Conservation (phyloP, 768 basidiomycete genomes). For the Psilocybe sp. region DNA sequence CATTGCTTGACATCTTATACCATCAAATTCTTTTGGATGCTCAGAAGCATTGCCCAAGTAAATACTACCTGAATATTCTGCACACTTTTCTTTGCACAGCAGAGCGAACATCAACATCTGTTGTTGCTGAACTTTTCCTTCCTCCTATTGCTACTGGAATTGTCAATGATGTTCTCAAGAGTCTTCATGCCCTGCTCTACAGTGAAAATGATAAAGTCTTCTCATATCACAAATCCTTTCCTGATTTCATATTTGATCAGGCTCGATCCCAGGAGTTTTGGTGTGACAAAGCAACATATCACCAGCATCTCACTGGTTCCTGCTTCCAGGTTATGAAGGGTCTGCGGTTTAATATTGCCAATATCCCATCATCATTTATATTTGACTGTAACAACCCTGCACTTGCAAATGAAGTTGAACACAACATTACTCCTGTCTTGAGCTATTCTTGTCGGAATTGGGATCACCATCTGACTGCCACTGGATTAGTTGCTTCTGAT, state of each 20-base stretch:
- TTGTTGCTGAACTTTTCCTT: constrained; percentile 4
- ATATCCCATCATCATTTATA: constrained; percentile 11
- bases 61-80: constrained; percentile 1
- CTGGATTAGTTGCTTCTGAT: too few relatives aligned
- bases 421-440: constrained; percentile 9
- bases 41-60: background rate
- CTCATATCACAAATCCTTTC: constrained; percentile 12
- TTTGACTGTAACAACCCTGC: constrained; percentile 3
- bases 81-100: constrained; percentile 9
- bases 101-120: constrained; percentile 6
- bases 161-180: background rate
- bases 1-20: constrained; percentile 6
- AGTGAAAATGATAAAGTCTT: constrained; percentile 1
- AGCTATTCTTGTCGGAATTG: constrained; percentile 12
- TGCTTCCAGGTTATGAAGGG: constrained; percentile 11
- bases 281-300: constrained; percentile 2
- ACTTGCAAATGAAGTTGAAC: background rate
- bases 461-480: constrained; percentile 8
- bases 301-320: constrained; percentile 3
- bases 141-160: background rate
- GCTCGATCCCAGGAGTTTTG: constrained; percentile 6
- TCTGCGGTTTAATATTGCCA: constrained; percentile 14
- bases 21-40: constrained; percentile 7
- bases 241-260: constrained; percentile 10
- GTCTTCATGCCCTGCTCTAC: constrained; percentile 13